Percentiles rank a stretch among this genome's conserved stretches.
Evolutionary conservation across 768 basidiomycete genomes (phyloP).

Genomic region (Lactifluus subvellereus): DNA sequence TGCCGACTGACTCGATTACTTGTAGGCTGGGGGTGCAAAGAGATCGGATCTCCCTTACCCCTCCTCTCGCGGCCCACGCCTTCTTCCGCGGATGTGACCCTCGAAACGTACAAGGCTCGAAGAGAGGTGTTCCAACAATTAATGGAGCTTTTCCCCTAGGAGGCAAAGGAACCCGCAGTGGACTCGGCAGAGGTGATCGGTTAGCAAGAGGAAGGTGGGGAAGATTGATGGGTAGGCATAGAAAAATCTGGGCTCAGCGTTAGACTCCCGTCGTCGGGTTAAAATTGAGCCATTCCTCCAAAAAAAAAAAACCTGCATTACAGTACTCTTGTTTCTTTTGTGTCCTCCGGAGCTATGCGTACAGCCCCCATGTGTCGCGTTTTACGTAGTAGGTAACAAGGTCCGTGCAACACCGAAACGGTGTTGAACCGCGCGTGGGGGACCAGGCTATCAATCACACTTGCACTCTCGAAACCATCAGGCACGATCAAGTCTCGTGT

Average conservation of each 20-base stretch:
- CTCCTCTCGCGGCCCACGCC: conserved; percentile 39
- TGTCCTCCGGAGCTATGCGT: too few species aligned
- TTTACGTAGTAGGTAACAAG: too few species aligned
- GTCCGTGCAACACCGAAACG: too few species aligned
- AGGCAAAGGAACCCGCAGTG: conserved; percentile 61
- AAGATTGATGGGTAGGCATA: conserved; percentile 1
- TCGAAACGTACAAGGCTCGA: conserved; percentile 54
- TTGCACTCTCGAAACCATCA: too few species aligned
- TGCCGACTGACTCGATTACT: not conserved
- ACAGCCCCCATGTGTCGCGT: too few species aligned
- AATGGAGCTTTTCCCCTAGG: conserved; percentile 54
- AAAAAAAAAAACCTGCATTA: too few species aligned
- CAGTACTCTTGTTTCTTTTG: too few species aligned
- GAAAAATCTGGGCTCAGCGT: not conserved
- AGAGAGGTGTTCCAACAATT: conserved; percentile 65
- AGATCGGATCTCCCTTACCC: conserved; percentile 56
- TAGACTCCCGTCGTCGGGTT: too few species aligned
- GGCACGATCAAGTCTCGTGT: not conserved
- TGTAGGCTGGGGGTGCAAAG: conserved; percentile 49
- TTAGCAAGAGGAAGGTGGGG: conserved; percentile 27
- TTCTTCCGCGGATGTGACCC: conserved; percentile 29
- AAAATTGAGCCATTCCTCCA: too few species aligned
- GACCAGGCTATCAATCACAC: not conserved
- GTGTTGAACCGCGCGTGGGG: too few species aligned
- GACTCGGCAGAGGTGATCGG: conserved; percentile 61